Evolutionary conservation across 192 early-diverging fungal genomes (phyloP).

Genomic region (Dispira simplex): DNA sequence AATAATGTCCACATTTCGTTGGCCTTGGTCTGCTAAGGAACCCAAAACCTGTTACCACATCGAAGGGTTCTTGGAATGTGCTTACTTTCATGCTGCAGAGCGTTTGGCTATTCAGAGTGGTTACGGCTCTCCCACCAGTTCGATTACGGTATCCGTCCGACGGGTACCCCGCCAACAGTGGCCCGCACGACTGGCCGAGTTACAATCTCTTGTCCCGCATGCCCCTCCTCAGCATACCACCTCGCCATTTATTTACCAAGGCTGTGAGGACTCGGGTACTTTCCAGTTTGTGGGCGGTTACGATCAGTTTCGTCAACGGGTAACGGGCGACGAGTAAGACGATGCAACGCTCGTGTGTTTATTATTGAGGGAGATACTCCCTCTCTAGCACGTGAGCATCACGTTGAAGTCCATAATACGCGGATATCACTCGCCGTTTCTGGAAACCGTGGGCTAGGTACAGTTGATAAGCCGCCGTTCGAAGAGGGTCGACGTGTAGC

Average conservation of each 20-base stretch:
- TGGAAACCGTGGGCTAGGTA: conserved; percentile 14
- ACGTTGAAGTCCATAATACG: conserved; percentile 14
- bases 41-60: too few species aligned
- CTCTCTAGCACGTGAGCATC: conserved; percentile 2
- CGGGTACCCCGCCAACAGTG: conserved; percentile 10
- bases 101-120: conserved; percentile 17
- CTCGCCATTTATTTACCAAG: conserved; percentile 33
- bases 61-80: conserved; percentile 26
- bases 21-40: too few species aligned
- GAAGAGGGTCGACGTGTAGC: conserved; percentile 16
- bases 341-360: neutral
- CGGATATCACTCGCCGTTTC: conserved; percentile 6
- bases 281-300: conserved; percentile 25
- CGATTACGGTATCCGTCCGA: neutral
- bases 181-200: conserved; percentile 17
- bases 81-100: conserved; percentile 23
- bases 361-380: neutral
- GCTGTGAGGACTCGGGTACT: conserved; percentile 17
- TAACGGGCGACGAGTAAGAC: neutral
- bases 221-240: conserved; percentile 16
- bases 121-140: neutral
- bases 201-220: neutral
- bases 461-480: conserved; percentile 12
- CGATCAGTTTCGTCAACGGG: conserved; percentile 15
- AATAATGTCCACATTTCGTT: too few species aligned